These are phyloP conservation scores for Cocos nucifera DNA, from an alignment of 176 grass and related monocot genomes.

Conservation along the genomic window DNA sequence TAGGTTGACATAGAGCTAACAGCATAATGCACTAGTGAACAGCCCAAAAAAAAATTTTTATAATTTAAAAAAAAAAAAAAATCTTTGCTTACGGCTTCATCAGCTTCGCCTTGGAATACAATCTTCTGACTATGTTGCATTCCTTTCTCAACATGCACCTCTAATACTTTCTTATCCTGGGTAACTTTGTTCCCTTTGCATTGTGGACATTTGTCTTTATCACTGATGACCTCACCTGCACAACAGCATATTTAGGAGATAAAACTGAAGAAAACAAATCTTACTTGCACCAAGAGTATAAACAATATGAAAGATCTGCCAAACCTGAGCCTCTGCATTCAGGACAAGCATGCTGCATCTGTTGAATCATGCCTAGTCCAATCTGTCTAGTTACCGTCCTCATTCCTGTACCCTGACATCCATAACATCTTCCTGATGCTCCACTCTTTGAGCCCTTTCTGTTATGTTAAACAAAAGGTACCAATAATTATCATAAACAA, in stretches of 20 bases:
- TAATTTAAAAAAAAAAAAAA: too few relatives aligned
- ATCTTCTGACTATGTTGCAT: conserved; percentile 95
- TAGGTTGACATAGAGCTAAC: too few relatives aligned
- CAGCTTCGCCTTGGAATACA: conserved; percentile 90
- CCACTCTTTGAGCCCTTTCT: conserved; percentile 94
- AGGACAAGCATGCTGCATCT: conserved; percentile 78
- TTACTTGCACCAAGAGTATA: neutral
- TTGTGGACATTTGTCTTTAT: conserved; percentile 73
- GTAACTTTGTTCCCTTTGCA: conserved; percentile 66
- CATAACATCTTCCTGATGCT: conserved; percentile 55
- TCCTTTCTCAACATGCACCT: conserved; percentile 94
- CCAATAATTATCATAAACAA: neutral
- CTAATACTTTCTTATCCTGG: conserved; percentile 84
- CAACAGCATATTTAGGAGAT: neutral
- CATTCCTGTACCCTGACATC: conserved; percentile 74
- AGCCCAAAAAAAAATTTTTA: too few relatives aligned
- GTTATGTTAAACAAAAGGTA: conserved; percentile 17
- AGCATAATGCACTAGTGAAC: too few relatives aligned
- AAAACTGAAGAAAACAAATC: neutral
- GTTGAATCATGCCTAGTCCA: conserved; percentile 93
- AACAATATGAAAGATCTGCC: neutral
- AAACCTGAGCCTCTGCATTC: conserved; percentile 85
- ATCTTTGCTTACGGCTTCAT: conserved; percentile 66
- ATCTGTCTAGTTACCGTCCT: conserved; percentile 76
- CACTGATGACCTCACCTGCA: conserved; percentile 83